Base-by-base conservation (phyloP, 75 land plant genomes). In the Gnetum montanum region DNA sequence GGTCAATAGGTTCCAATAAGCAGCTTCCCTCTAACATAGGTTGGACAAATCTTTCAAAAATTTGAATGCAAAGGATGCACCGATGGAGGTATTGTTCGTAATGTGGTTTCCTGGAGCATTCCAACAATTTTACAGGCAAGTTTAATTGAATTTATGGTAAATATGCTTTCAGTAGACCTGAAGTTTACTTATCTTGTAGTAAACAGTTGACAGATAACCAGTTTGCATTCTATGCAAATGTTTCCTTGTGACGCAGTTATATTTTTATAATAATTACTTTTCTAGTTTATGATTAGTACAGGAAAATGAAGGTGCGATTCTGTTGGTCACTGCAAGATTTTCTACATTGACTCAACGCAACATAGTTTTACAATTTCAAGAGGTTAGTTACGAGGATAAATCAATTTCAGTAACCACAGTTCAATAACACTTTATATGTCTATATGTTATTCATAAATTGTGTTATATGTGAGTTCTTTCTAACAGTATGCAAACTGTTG, bases 271-370 rank as follows among this genome's bases (percentile, higher is more conserved):
- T n/a, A n/a, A n/a, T n/a, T n/a, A n/a, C n/a, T n/a, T n/a, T n/a
- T n/a, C n/a, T n/a, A n/a, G 23, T 24, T 34, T 52, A 15, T 62
- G 28, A 36, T 31, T 41, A 18, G 46, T 57, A 10, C 68, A 91
- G 97, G 94, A 88, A 34, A 75, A 68, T 62, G 97, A 92, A 68
- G 97, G 90, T 35, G 97, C 97, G 18, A 81, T 86, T 13, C 67
- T 92, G 48, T 46, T 73, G 22, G 95, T 88, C 13, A 68, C 86
- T 48, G 97, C 97, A 57, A 80, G 78, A 37, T 92, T 92, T 69
- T 61, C 69, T 22, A 64, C 81, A 25, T 73, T 82, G 27, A 84
- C 86, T 46, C 40, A 61, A 8, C 80, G 97, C 46, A 88, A 81
- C 57, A 92, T 92, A 15, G 75, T 60, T 46, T 78, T 92, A 37